Evolutionary conservation across 2,329 filamentous ascomycete genomes (phyloP).

Genomic region (Shiraia sp.): DNA sequence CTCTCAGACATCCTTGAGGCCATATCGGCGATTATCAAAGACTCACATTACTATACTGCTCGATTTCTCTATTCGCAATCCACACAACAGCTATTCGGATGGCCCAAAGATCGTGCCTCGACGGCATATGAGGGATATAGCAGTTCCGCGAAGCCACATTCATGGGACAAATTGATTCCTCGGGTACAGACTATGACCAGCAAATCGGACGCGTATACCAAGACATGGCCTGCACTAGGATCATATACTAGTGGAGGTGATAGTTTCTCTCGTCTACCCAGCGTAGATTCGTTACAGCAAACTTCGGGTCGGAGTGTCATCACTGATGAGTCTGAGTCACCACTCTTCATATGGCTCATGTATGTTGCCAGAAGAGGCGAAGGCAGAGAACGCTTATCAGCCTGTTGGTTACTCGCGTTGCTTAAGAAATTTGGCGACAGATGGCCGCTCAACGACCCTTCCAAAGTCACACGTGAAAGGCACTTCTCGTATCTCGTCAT

Average conservation of each 20-base stretch:
- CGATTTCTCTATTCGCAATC: conserved; percentile 56
- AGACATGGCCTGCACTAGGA: conserved; percentile 50
- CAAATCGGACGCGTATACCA: conserved; percentile 46
- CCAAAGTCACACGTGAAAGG: conserved; percentile 44
- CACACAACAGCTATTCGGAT: conserved; percentile 40
- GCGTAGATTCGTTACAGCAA: conserved; percentile 36
- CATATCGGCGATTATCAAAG: conserved; percentile 73
- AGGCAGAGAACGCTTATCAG: conserved; percentile 46
- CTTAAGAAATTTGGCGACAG: conserved; percentile 43
- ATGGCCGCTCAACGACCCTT: conserved; percentile 43
- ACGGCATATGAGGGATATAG: conserved; percentile 22
- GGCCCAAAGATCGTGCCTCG: conserved; percentile 29
- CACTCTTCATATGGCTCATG: conserved; percentile 54
- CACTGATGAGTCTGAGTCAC: conserved; percentile 50
- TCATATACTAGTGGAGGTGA: conserved; percentile 35
- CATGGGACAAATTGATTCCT: conserved; percentile 44
- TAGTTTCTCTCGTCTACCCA: conserved; percentile 34
- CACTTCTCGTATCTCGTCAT: conserved; percentile 52
- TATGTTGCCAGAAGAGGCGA: conserved; percentile 48
- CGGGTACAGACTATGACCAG: conserved; percentile 44
- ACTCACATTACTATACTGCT: conserved; percentile 77
- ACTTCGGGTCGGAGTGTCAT: conserved; percentile 34
- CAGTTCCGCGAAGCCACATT: conserved; percentile 15
- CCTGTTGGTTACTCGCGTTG: conserved; percentile 45
- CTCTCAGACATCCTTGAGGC: conserved; percentile 76